A percentile compares a stretch with the other conserved stretches of the same genome.
Conservation (phyloP, 2,329 filamentous ascomycete genomes). For the Cryphonectria radicalis region DNA sequence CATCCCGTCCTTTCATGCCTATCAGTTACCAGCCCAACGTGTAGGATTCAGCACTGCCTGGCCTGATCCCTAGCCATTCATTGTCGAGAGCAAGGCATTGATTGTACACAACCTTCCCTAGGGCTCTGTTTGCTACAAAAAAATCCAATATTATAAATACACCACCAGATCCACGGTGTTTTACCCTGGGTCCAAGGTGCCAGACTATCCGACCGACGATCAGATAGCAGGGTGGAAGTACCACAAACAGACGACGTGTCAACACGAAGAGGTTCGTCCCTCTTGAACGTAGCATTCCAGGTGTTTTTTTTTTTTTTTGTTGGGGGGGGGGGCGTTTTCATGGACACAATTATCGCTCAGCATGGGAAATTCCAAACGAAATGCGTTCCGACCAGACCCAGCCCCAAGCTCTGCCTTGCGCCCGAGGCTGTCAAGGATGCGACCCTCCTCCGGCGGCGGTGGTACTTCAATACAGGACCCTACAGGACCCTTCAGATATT, state of each 20-base stretch:
- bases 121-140: too few relatives aligned
- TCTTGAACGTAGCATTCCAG: background rate
- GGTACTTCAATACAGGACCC: background rate
- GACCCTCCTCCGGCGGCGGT: background rate
- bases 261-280: background rate
- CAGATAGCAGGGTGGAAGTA: background rate
- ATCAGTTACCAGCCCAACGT: background rate
- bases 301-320: too few relatives aligned
- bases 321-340: too few relatives aligned
- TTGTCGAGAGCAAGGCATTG: too few relatives aligned
- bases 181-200: too few relatives aligned
- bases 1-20: background rate
- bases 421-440: background rate
- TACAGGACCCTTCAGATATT: background rate
- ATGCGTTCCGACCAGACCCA: background rate
- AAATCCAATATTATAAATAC: too few relatives aligned
- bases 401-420: background rate
- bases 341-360: too few relatives aligned
- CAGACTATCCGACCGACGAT: too few relatives aligned
- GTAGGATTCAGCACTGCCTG: too few relatives aligned
- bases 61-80: too few relatives aligned
- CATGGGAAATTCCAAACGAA: background rate
- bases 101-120: too few relatives aligned
- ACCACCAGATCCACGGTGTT: too few relatives aligned
- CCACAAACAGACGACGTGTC: background rate